Percentiles rank a stretch among this genome's conserved stretches.
These are phyloP conservation scores for Zygosaccharomyces rouxii DNA, from an alignment of 805 yeast genomes.

Conservation along the genomic window DNA sequence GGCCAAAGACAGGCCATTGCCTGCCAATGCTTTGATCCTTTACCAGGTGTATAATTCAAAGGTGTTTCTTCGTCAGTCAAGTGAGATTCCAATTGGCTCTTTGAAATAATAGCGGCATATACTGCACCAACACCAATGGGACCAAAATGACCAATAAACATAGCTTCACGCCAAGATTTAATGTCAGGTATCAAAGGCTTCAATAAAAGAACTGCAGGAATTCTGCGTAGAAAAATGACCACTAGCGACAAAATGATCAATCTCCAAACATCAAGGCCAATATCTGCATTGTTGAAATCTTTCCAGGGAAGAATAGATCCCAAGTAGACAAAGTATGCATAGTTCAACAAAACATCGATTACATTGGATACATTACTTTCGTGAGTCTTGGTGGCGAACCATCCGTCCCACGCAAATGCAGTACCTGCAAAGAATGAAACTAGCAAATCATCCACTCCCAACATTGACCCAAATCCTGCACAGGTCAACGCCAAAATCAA, in stretches of 20 bases:
- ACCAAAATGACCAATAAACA: constrained; percentile 95
- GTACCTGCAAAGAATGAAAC: constrained; percentile 92
- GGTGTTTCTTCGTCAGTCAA: constrained; percentile 54
- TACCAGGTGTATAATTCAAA: constrained; percentile 42
- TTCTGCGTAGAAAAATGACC: constrained; percentile 67
- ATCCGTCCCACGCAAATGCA: constrained; percentile 91
- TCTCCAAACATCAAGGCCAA: constrained; percentile 78
- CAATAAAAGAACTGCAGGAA: constrained; percentile 72
- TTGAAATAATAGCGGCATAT: constrained; percentile 75
- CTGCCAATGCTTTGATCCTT: constrained; percentile 50
- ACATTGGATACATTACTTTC: constrained; percentile 86
- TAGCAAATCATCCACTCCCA: constrained; percentile 84
- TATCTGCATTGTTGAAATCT: constrained; percentile 53
- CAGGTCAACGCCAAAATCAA: constrained; percentile 76
- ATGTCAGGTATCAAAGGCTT: constrained; percentile 83
- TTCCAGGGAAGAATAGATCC: constrained; percentile 92
- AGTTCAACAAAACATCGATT: constrained; percentile 77
- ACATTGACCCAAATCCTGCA: constrained; percentile 83
- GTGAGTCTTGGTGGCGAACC: constrained; percentile 77
- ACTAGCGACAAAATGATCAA: constrained; percentile 70
- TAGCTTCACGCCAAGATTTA: constrained; percentile 87
- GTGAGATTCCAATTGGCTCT: constrained; percentile 59
- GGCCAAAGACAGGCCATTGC: constrained; percentile 75
- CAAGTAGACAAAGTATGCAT: constrained; percentile 82
- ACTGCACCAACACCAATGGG: constrained; percentile 95